Conservation (phyloP, 805 yeast species). For the Yamadazyma laniorum region DNA sequence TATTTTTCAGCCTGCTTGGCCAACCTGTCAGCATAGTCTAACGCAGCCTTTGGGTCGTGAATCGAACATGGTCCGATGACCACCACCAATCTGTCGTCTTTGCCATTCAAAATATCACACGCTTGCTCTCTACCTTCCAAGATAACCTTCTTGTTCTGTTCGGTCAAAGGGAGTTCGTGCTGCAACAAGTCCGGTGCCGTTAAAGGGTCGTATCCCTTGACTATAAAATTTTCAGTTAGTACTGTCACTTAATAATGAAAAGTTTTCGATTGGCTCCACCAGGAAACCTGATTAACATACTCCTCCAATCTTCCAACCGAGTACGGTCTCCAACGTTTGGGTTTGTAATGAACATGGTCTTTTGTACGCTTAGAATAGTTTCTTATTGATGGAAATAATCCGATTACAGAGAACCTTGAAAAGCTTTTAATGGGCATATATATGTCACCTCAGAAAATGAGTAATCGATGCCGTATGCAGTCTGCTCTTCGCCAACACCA, state of each 20-base stretch:
- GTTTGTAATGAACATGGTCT: constrained; percentile 76
- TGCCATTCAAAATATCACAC: constrained; percentile 65
- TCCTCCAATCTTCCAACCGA: constrained; percentile 56
- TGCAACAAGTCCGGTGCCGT: constrained; percentile 90
- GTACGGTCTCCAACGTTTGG: constrained; percentile 80
- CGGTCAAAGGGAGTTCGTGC: constrained; percentile 71
- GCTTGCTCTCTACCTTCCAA: constrained; percentile 77
- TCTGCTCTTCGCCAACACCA: too few species aligned
- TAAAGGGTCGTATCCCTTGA: constrained; percentile 87
- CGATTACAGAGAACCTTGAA: not conserved
- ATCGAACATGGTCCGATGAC: constrained; percentile 97
- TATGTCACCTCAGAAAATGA: constrained; percentile 1
- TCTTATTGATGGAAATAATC: not conserved
- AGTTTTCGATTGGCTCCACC: not conserved
- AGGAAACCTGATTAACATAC: constrained; percentile 28
- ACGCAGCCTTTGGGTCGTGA: constrained; percentile 86
- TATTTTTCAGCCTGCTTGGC: constrained; percentile 67
- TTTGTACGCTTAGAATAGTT: too few species aligned
- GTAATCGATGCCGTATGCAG: constrained; percentile 4
- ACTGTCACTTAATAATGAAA: constrained; percentile 1
- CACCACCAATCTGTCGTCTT: constrained; percentile 80
- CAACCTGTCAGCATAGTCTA: constrained; percentile 78
- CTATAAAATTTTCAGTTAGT: constrained; percentile 20
- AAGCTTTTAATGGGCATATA: constrained; percentile 2
- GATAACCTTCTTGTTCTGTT: constrained; percentile 58